Evolutionary conservation across 805 yeast species (phyloP).

Genomic region (Ogataea methanolica): DNA sequence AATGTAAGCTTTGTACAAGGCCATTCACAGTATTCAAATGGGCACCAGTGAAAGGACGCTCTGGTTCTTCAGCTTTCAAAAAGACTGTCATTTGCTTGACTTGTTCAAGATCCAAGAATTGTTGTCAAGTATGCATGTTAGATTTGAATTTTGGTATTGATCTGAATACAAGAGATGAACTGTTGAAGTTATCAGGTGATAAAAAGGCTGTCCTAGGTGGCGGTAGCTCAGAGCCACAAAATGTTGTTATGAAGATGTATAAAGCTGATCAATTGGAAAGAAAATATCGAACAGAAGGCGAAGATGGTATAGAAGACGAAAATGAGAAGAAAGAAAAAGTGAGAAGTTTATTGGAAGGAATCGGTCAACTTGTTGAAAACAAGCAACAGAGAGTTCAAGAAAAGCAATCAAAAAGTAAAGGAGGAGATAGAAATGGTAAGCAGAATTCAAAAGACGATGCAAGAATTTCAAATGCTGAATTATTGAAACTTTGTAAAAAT

Average conservation of each 20-base stretch:
- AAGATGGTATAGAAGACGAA: conserved; percentile 18
- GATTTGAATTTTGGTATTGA: conserved; percentile 84
- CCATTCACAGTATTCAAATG: conserved; percentile 81
- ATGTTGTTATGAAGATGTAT: conserved; percentile 45
- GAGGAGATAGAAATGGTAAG: conserved; percentile 3
- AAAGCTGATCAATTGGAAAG: conserved; percentile 45
- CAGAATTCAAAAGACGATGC: neutral
- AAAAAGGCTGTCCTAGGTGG: conserved; percentile 17
- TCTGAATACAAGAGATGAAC: conserved; percentile 70
- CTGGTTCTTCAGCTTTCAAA: conserved; percentile 33
- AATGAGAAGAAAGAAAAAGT: conserved; percentile 33
- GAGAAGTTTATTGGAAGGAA: conserved; percentile 43
- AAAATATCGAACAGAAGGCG: conserved; percentile 25
- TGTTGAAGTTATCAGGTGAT: conserved; percentile 65
- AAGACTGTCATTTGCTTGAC: conserved; percentile 72
- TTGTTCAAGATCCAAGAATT: conserved; percentile 74
- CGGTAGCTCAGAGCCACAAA: conserved; percentile 32
- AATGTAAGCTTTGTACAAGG: conserved; percentile 80
- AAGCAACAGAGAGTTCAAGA: neutral
- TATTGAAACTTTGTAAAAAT: conserved; percentile 47
- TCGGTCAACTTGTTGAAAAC: conserved; percentile 32
- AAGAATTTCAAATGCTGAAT: conserved; percentile 34
- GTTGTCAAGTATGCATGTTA: conserved; percentile 85
- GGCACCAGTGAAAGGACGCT: conserved; percentile 41
- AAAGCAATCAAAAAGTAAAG: conserved; percentile 1